Base-by-base conservation (phyloP, 495 filamentous ascomycete genomes). In the Elasticomyces elasticus region DNA sequence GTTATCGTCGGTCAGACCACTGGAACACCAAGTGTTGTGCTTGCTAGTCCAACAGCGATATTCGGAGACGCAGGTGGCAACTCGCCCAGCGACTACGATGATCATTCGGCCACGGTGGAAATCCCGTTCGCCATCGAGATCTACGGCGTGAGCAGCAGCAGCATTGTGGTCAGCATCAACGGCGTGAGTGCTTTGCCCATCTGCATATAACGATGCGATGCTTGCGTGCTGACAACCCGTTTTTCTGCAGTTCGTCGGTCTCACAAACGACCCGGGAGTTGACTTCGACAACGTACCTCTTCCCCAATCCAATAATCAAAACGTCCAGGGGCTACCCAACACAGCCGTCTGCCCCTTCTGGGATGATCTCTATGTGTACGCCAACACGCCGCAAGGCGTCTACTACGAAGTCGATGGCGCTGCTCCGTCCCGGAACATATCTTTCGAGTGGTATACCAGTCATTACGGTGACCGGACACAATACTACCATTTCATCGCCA, bases 401-500 rank as follows among this genome's bases (percentile, higher is more conserved):
- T 54, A 22, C 51, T 54, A 46, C 23, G 6, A 54, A 15, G 17
- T 46, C 17, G 11, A 44, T 2, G 51, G 51, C 11, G 10, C 37
- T 9, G 17, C 25, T n/a, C 40, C 40, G 5, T 19, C 31, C 35
- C 38, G 51, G 3, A 3, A 9, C 2, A 25, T 22, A 6, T 31
- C 41, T 2, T 54, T 54, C 27, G 51, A 54, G 51, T 54, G 2
- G 6, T 54, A 54, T 23, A 2, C 20, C 3, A 24, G 17, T 10
- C 41, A 22, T 17, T 19, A 33, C n/a, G 15, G 6, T 10, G 11
- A 25, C 5, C 13, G 5, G 9, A 6, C 6, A 15, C 13, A 46
- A 41, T 46, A 54, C n/a, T 54, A 26, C 17, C 51, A 54, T 22
- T 54, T 54, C 42, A n/a, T 37, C 11, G 24, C 38, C 19, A 25